Percentiles rank a stretch among this genome's conserved stretches.
Conservation (phyloP, 23 red algal species). For the Gracilaria caudata region DNA sequence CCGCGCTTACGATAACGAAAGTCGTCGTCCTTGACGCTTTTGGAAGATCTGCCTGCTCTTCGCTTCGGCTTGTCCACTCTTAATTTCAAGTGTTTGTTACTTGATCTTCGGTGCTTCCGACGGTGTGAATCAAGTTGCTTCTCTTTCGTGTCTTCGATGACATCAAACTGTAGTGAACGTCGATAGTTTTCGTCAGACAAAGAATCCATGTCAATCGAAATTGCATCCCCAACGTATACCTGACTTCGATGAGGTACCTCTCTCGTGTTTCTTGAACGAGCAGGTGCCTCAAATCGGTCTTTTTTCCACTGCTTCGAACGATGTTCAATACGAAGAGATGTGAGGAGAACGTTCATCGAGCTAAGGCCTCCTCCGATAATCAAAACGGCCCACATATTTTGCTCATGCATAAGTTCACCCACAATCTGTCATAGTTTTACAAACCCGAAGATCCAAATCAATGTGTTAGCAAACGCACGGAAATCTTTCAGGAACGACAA, state of each 20-base stretch:
- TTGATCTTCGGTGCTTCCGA: slow-evolving; percentile 13
- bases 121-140: background rate
- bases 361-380: slow-evolving; percentile 38
- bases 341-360: slow-evolving; percentile 39
- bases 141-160: background rate
- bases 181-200: slow-evolving; percentile 6
- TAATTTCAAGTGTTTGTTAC: background rate
- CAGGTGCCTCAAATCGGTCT: background rate
- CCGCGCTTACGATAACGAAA: background rate
- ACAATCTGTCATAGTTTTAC: background rate
- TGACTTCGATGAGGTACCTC: slow-evolving; percentile 26
- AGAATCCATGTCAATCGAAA: slow-evolving; percentile 29
- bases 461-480: background rate
- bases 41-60: background rate
- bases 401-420: slow-evolving; percentile 63
- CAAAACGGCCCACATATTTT: slow-evolving; percentile 48
- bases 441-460: background rate
- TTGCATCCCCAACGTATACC: slow-evolving; percentile 16
- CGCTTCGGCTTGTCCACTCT: background rate
- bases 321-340: slow-evolving; percentile 24
- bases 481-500: background rate
- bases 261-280: slow-evolving; percentile 13
- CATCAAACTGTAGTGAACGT: background rate
- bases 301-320: background rate
- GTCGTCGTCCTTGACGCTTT: background rate